A percentile compares a stretch with the other conserved stretches of the same genome.
Conservation (phyloP, 2,329 filamentous ascomycete genomes). For the Pezicula neosporulosa region DNA sequence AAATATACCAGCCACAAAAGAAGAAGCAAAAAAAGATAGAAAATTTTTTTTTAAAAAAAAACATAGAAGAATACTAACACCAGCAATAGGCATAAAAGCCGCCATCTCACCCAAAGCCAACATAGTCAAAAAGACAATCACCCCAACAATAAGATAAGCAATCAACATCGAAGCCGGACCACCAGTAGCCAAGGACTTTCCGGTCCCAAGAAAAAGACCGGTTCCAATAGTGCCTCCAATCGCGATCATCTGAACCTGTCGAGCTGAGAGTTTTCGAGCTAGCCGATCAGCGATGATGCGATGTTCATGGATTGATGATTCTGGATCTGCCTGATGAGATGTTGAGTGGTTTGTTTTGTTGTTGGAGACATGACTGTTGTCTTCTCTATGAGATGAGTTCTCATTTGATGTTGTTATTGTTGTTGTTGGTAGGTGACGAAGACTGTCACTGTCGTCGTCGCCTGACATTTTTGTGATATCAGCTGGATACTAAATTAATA, state of each 20-base stretch:
- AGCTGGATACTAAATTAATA: too few species aligned
- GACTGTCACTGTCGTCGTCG: too few species aligned
- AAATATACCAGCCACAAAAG: background rate
- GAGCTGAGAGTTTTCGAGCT: slow-evolving; percentile 50
- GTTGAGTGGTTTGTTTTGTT: too few species aligned
- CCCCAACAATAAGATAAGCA: slow-evolving; percentile 52
- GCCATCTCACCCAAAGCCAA: slow-evolving; percentile 58
- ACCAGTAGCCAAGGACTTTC: slow-evolving; percentile 54
- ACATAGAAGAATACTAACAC: slow-evolving; percentile 19
- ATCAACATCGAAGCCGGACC: slow-evolving; percentile 58
- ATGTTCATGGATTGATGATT: too few species aligned
- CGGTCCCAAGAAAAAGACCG: slow-evolving; percentile 59
- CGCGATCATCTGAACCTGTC: slow-evolving; percentile 68
- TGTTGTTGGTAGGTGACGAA: too few species aligned
- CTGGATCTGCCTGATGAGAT: too few species aligned
- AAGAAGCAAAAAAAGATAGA: background rate
- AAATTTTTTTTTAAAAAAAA: too few species aligned
- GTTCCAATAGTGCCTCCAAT: slow-evolving; percentile 58
- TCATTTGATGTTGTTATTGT: too few species aligned
- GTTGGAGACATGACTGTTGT: too few species aligned
- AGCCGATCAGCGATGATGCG: slow-evolving; percentile 25
- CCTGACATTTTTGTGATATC: too few species aligned
- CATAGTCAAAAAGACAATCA: slow-evolving; percentile 57
- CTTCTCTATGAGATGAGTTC: too few species aligned
- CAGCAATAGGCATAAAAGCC: slow-evolving; percentile 50